Evolutionary conservation across 768 basidiomycete species (phyloP), one percentile per base, ranked within the genome.

Genomic region (Xerocomellus dryophilus): DNA sequence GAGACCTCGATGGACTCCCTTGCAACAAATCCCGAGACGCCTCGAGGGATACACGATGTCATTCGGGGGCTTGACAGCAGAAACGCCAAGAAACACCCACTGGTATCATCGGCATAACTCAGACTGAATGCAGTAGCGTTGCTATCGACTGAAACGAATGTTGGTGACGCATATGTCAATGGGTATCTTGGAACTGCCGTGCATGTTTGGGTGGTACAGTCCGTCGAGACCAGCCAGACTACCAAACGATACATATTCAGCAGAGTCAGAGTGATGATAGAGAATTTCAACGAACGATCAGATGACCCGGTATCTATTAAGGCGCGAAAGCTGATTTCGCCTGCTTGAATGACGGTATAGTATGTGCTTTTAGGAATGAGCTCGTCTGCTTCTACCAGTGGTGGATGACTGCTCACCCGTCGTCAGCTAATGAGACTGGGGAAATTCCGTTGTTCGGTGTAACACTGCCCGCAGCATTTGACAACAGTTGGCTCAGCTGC

Each of bases 221-320:
- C 75, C 8, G 87, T 84, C 15, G 88, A 85, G 41, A 81, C 63
- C 18, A 91, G 57, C 88, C 88, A 92, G 12, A 87, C 69, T 71
- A 85, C n/a, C 84, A 32, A 50, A 31, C 38, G 15, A 34, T 7
- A 12, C n/a, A 7, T 11, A n/a, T 6, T 59, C 14, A 60, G 46
- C 18, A 46, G 23, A 15, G 15, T 5, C 3, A 38, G 10, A 35
- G 40, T n/a, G n/a, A n/a, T n/a, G 17, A 56, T 36, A 36, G 34
- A 32, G 38, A 41, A 49, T 38, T 34, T 11, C 1, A 29, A 64
- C 66, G 42, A 43, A 70, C 68, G 35, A 15, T 68, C 66, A 17
- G 64, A 70, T 8, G 88, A 90, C 17, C 77, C 90, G 2, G 89
- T 91, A 65, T 92, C 90, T 41, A 91, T 71, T 0, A 81, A 82